Base-by-base conservation (phyloP, 768 basidiomycete genomes). In the Leccinum obscurum region DNA sequence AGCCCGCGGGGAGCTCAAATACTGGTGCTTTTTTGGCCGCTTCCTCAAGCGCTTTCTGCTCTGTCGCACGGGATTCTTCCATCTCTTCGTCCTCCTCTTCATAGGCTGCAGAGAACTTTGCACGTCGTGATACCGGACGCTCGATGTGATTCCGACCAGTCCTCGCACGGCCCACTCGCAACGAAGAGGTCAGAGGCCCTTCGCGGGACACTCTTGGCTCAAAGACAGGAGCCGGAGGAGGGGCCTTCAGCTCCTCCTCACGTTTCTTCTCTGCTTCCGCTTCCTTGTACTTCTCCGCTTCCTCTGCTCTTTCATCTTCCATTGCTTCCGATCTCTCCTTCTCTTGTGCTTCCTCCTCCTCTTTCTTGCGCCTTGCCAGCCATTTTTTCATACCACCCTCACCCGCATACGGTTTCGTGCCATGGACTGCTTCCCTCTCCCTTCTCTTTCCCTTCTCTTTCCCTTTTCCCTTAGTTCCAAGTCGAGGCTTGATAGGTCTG, bases 331-430 rank as follows among this genome's bases (percentile, higher is more conserved):
- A 69, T 46, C 64, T 67, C 52, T 76, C 76, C 61, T 68, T 66
- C 55, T 75, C 75, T 26, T 75, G 68, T 24, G 76, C 81, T 59
- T 82, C 80, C 55, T 83, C 79, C 46, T 78, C 83, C 68, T 89
- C 88, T 62, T 78, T 74, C 67, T 81, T 83, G 53, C 86, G 77
- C 64, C 83, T 81, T 22, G 87, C 85, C 41, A 92, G 72, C 71
- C 90, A 75, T 68, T 87, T 92, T 78, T 88, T 90, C 81, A 90
- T 86, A 1, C 89, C 88, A 55, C 90, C 88, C 62, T 85, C 83
- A 7, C 90, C 90, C 1, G 89, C 86, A 66, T 92, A 92, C 4
- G 90, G 90, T 66, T 92, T 92, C 20, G 83, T 83, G 41, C 80
- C 81, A 62, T 85, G 85, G 14, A 78, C 72, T 17, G 77, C 70